Base-by-base conservation (phyloP, 306 rosid genomes). In the Abrus precatorius region DNA sequence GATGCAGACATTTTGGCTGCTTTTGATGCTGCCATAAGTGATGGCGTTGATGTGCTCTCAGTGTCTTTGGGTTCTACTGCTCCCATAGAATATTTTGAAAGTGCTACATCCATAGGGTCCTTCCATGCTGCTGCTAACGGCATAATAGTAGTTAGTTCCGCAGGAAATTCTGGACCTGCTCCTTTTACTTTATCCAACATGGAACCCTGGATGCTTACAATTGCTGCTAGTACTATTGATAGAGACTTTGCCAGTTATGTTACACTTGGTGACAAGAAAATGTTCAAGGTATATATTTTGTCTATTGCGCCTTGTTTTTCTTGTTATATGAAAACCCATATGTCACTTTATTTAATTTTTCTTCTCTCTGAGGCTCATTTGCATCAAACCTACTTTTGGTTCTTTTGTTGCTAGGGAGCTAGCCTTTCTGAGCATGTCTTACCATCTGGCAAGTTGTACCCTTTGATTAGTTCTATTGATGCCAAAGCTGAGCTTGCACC, bases 1-100 rank as follows among this genome's bases (percentile, higher is more conserved):
- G 94, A 85, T 61, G 91, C 96, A 0, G 99, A 95, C 74, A 84
- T 91, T 34, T 11, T 95, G 62, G 99, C 99, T 1, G 97, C 54
- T 38, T 81, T 90, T 34, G 97, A 93, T 1, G 87, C 91, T 43
- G 98, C 98, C 48, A 93, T 91, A 12, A 63, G 81, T n/a, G 98
- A 93, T 6, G 92, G 98, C 0, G 97, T 89, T 69, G 92, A 91
- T 60, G 93, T 93, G 57, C 49, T 93, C 36, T 86, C 95, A 0
- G 29, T 77, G 4, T 93, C 98, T 41, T 0, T 93, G 33, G 92
- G 97, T 9, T 80, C 77, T 1, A 9, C 0, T 0, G 0, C 0
- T 0, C 10, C 84, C 0, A 0, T 0, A 0, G 95, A 91, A 1
- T 85, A 63, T 78, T 74, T 14, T 0, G 0, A 14, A 0, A 88